Base-by-base conservation (phyloP, 352 stramenopile genomes). In the Phytopythium aichiense region DNA sequence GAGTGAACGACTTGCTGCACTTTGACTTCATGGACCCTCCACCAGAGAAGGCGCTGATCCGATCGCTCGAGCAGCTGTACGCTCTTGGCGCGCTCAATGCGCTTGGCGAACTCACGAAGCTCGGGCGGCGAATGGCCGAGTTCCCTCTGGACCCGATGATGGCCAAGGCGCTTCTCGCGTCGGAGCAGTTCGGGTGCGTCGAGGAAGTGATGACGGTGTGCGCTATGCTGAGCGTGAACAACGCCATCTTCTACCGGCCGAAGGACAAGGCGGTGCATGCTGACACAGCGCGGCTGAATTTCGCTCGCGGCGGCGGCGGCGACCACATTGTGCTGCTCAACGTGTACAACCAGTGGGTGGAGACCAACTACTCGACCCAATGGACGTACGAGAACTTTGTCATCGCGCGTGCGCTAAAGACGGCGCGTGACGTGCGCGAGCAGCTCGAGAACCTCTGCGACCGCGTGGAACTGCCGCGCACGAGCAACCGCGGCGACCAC, bases 11-110 rank as follows among this genome's bases (percentile, higher is more conserved):
- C 74, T 72, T 99, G 54, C 73, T 99, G 22, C 84, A 99, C 68
- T 99, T 99, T 66, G 98, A 99, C 76, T 99, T 99, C 66, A 99
- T 99, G 96, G 98, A 99, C 76, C 88, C 96, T 20, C 98, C 98
- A 20, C 97, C 98, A 5, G 90, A 98, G 46, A 98, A 99, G 76
- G 98, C 97, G 20, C 80, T 99, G 18, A 99, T 99, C 63, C 87
- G 96, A 18, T 97, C 97, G 16, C 81, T 99, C 8, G 96, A 99
- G 74, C 94, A 99, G 72, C 81, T 99, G 8, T 99, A 99, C 71
- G 97, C 97, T 5, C 84, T 99, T 9, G 97, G 98, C n/a, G 97
- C 98, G 33, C 76, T 99, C 11, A 99, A 99, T 72, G 97, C 99
- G 65, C 73, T 95, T 30, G 98, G 98, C 46, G 97, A 99, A 69